Base-by-base conservation (phyloP, 805 yeast species). In the Metschnikowia sp. region DNA sequence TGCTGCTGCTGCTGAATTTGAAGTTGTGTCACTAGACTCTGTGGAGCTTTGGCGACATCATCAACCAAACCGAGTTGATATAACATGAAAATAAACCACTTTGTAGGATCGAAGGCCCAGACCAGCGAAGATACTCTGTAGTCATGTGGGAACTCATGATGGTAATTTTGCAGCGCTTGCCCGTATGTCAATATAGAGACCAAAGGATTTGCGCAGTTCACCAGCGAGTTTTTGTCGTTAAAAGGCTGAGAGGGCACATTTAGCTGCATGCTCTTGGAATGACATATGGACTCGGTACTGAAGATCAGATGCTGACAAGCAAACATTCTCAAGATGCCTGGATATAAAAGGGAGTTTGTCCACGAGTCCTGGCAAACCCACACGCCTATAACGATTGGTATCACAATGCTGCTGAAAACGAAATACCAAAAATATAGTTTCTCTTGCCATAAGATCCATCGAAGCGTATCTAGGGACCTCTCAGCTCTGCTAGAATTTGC, bases 81-180 rank as follows among this genome's bases (percentile, higher is more conserved):
- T 49, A 82, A 63, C 1, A 72, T 32, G 66, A 76, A 76, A 45
- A 91, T 75, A 42, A 81, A 72, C 84, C 88, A 82, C 71, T 88
- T 90, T 36, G 95, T 85, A 10, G 97, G 97, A 65, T 91, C 98
- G 65, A 81, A 85, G 40, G 85, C 84, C 66, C 82, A 83, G 78
- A 83, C 76, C 52, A 81, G 78, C 47, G 79, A 70, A 6, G 90
- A 88, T 55, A 83, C 83, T 51, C 97, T 76, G 69, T 85, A 90
- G 67, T 91, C 97, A 53, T 86, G 83, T 6, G 97, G 96, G 66
- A 91, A 91, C 69, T 89, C 96, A 70, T 92, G 97, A 70, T 91
- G 98, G 71, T 86, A 92, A 69, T 90, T 91, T 66, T 89, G 95
- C 67, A 82, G 82, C 5, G 96, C 92, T 68, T 91, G 97, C 10